Evolutionary conservation across 108 stramenopile species (phyloP).

Genomic region (Cyclotella sp.): DNA sequence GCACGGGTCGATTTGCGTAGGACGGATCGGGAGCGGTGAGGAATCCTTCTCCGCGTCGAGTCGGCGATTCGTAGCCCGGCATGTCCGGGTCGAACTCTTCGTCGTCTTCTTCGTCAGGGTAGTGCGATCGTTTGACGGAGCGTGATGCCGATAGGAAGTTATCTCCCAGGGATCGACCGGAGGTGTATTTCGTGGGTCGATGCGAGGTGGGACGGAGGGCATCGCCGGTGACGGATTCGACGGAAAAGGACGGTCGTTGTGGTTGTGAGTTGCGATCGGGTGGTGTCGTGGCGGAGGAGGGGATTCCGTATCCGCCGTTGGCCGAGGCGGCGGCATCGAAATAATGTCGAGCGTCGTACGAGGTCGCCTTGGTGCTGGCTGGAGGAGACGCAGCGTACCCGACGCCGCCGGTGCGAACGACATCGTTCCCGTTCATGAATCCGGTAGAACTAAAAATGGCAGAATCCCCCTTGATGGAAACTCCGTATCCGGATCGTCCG

Average conservation of each 20-base stretch:
- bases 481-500: background rate
- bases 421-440: conserved; percentile 3
- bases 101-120: background rate
- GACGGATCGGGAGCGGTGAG: background rate
- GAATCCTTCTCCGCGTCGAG: background rate
- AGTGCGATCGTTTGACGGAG: background rate
- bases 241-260: background rate
- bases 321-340: conserved; percentile 1
- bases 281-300: background rate
- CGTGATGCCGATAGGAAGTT: background rate
- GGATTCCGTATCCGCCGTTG: background rate
- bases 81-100: conserved; percentile 1
- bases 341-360: background rate
- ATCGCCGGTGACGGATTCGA: background rate
- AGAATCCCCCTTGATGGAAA: conserved; percentile 34
- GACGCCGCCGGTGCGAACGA: background rate
- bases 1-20: background rate
- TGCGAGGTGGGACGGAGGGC: background rate
- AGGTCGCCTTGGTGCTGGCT: background rate
- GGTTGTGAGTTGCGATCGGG: no score
- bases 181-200: background rate
- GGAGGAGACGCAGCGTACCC: background rate
- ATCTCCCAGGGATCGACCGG: background rate
- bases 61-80: background rate
- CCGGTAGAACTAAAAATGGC: conserved; percentile 27